phyloP scores from a whole-genome alignment of 2,329 filamentous ascomycete genomes.

The Diplodia intermedia region DNA sequence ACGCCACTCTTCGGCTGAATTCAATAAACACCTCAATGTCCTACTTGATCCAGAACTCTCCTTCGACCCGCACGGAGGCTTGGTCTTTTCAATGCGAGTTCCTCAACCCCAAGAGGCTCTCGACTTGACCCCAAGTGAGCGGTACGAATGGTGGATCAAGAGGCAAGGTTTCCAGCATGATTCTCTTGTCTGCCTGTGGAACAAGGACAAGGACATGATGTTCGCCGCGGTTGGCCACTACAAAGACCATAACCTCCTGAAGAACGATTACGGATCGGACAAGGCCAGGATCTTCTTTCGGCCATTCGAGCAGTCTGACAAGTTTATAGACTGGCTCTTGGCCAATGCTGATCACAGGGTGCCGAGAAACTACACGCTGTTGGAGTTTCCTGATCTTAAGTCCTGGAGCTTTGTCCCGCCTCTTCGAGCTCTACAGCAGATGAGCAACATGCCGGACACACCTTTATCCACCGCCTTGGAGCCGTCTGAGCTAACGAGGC shows the following conservation, averaged over 20 bases:
- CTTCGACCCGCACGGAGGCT: background rate
- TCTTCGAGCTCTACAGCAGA: conserved; percentile 33
- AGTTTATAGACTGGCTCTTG: background rate
- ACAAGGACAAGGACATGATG: background rate
- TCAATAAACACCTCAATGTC: background rate
- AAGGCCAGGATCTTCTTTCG: background rate
- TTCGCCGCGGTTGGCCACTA: background rate
- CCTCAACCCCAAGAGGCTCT: background rate
- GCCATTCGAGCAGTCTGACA: background rate
- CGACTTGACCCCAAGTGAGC: background rate
- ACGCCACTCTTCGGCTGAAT: background rate
- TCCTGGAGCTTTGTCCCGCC: background rate
- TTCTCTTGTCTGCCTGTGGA: background rate
- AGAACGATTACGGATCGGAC: background rate
- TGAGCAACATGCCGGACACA: conserved; percentile 7
- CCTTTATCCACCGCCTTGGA: background rate
- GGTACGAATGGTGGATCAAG: conserved; percentile 3
- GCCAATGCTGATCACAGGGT: background rate
- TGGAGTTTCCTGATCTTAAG: background rate
- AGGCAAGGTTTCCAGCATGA: background rate
- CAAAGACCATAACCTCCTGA: background rate
- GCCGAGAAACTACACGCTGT: background rate
- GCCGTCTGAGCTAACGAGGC: background rate
- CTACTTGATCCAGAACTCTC: background rate
- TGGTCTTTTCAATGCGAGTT: background rate